Base-by-base conservation (phyloP, 257 asterid species). In the Primulina tabacum region DNA sequence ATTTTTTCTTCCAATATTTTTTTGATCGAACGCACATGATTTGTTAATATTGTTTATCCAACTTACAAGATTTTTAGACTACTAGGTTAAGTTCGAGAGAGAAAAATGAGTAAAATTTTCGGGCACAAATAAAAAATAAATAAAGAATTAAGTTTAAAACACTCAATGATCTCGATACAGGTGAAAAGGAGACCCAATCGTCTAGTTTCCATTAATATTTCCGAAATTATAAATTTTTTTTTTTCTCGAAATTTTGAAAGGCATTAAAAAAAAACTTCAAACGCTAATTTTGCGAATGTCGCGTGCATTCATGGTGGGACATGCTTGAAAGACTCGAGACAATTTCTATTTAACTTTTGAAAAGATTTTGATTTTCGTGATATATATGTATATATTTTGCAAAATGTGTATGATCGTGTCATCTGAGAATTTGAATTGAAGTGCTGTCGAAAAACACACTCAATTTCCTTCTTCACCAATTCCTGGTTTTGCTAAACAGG, bases 381-480 rank as follows among this genome's bases (percentile, higher is more conserved):
- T 74, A 56, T 71, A 57, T 14, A 50, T 9, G 28, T 11, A 62
- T 28, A 63, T 33, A 24, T 4, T 40, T 40, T 40, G 53, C 53
- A 43, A 52, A 6, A 8, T n/a, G 53, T 65, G 26, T 63, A 78
- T 38, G 10, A 26, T 70, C 65, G 63, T 72, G 61, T 2, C 43
- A 56, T 21, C 62, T 58, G 17, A 72, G 73, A 77, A 74, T 83
- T 84, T 85, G 85, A 75, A 79, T 76, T 68, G 58, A 69, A 72
- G 68, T 26, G 77, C 78, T 73, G 80, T 77, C 71, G 76, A 68
- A 57, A 69, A 67, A 56, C 64, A 64, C 90, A 82, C 92, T 84
- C 93, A 74, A 87, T 86, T 91, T 83, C 84, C 63, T 82, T 74
- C 57, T 71, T 43, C 64, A 60, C 65, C 73, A 18, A 58, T 28